phyloP scores from a whole-genome alignment of 495 filamentous ascomycete genomes.

The Penicillium lividum region DNA sequence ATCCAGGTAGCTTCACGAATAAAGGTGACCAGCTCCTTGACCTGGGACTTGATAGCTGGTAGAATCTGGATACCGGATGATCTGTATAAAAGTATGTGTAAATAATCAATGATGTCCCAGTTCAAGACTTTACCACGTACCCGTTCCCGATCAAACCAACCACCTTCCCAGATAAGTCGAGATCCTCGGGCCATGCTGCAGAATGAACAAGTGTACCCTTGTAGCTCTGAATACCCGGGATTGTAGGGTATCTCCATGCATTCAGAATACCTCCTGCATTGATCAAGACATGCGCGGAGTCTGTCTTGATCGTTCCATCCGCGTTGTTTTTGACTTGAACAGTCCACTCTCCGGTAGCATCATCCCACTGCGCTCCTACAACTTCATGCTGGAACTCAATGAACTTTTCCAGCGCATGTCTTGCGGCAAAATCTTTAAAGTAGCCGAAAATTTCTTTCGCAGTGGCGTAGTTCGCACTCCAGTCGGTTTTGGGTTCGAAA shows the following conservation, averaged over 20 bases:
- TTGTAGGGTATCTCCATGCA: constrained; percentile 48
- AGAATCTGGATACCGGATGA: too few relatives aligned
- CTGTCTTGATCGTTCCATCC: constrained; percentile 2
- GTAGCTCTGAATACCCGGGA: constrained; percentile 47
- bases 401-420: constrained; percentile 17
- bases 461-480: constrained; percentile 47
- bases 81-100: too few relatives aligned
- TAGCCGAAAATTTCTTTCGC: constrained; percentile 55
- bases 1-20: too few relatives aligned
- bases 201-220: constrained; percentile 49
- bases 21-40: too few relatives aligned
- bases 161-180: constrained; percentile 42
- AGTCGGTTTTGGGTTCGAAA: not conserved
- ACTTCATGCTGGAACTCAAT: constrained; percentile 15
- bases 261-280: constrained; percentile 18
- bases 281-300: constrained; percentile 13
- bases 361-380: constrained; percentile 19
- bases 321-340: constrained; percentile 7
- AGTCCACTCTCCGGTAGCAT: constrained; percentile 33
- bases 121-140: too few relatives aligned
- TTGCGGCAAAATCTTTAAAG: constrained; percentile 33
- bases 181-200: constrained; percentile 42
- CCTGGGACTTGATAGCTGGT: too few relatives aligned
- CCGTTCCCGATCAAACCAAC: constrained; percentile 48
- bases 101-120: too few relatives aligned